Percentiles rank a stretch among this genome's conserved stretches.
These are phyloP conservation scores for Pseudotsuga menziesii DNA, from an alignment of 75 land plant species.

Conservation along the genomic window DNA sequence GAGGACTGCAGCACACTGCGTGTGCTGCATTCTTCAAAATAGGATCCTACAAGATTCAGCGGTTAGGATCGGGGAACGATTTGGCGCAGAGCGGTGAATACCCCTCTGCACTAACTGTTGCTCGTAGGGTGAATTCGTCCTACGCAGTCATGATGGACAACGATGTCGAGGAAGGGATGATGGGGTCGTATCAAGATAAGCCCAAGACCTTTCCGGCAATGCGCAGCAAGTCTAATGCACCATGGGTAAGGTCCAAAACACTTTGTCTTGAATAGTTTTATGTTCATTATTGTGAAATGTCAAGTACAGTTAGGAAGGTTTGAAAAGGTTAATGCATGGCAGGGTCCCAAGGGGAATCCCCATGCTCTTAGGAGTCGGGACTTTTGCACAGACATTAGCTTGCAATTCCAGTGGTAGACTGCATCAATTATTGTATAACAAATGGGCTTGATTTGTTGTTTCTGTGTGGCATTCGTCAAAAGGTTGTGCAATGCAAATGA, in stretches of 20 bases:
- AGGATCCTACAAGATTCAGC: slow-evolving; percentile 46
- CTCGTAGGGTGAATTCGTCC: slow-evolving; percentile 52
- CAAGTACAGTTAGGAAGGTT: neutral
- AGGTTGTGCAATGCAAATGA: neutral
- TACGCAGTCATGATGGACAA: slow-evolving; percentile 48
- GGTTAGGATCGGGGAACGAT: slow-evolving; percentile 57
- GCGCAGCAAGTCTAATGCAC: slow-evolving; percentile 74
- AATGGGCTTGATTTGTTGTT: too few relatives aligned
- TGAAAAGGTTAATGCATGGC: neutral
- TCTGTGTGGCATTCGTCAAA: too few relatives aligned
- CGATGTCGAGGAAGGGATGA: slow-evolving; percentile 66
- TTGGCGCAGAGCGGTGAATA: slow-evolving; percentile 51
- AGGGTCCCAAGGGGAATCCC: neutral
- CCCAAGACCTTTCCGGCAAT: slow-evolving; percentile 70
- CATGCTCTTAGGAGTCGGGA: neutral
- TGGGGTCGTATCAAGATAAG: slow-evolving; percentile 70
- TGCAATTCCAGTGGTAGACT: neutral
- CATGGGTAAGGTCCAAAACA: slow-evolving; percentile 51
- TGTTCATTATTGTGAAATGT: neutral
- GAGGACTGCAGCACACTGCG: slow-evolving; percentile 8
- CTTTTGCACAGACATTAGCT: neutral
- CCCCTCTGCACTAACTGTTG: slow-evolving; percentile 34
- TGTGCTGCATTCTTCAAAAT: slow-evolving; percentile 27
- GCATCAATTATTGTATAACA: neutral
- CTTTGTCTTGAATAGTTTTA: neutral